Base-by-base conservation (phyloP, 495 filamentous ascomycete species). In the Niebla homalea region DNA sequence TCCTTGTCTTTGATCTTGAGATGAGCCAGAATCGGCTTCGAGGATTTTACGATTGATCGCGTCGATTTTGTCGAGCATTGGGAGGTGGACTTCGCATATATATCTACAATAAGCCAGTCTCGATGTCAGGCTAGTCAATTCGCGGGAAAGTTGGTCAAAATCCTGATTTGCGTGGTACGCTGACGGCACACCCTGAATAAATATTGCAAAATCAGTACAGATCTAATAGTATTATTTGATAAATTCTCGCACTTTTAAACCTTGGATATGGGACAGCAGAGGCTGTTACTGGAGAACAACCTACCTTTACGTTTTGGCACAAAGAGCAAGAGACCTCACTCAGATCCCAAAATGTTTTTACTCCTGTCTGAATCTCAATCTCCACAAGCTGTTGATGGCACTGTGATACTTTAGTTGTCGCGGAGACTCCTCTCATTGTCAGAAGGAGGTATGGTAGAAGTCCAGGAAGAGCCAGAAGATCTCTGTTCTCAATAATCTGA, bases 41-140 rank as follows among this genome's bases (percentile, higher is more conserved):
- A 48, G 10, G 10, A 12, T 16, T 37, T 48, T 38, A 4, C 23
- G 10, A 10, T 48, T 37, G 3, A 48, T 38, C 23, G 16, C 21
- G 20, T 48, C 32, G 7, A 36, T 7, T 21, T 36, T 22, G 46
- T 39, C 46, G 18, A 48, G 16, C 46, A 48, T 48, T 7, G 46
- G 32, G 15, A 36, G 25, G 20, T 48, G 46, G 7, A 48, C 19
- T 35, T 38, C 29, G n/a, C 26, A 36, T 2, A 10, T 20, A 37
- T 39, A 48, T 37, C 8, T 21, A 18, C 46, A 48, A 26, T 48
- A 39, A 20, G 46, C 23, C 32, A 48, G 22, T 48, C 37, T 48
- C 3, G 46, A 11, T 0, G 46, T 21, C 2, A 48, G 7, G 18
- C 46, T 48, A 20, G 46, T 48, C 14, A 48, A 18, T 15, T 48